Evolutionary conservation across 495 filamentous ascomycete genomes (phyloP).

Genomic region (Stereocaulon alpinum): DNA sequence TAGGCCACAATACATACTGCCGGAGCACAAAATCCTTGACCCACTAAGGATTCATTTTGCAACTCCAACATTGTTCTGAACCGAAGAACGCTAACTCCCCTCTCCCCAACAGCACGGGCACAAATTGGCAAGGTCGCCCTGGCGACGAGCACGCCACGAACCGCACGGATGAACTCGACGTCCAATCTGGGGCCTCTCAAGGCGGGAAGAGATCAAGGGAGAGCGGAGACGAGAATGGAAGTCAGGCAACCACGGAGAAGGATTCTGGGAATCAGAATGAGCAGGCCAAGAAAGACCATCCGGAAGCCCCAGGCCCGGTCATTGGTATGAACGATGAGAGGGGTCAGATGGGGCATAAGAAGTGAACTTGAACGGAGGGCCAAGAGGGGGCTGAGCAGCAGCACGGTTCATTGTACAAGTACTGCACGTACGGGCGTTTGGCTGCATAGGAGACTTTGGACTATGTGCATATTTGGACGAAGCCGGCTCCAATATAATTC

Average conservation of each 20-base stretch:
- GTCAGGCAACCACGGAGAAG: slow-evolving; percentile 34
- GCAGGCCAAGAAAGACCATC: slow-evolving; percentile 52
- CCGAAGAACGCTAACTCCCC: too few relatives aligned
- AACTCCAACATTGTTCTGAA: too few relatives aligned
- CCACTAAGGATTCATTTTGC: too few relatives aligned
- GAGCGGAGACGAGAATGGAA: slow-evolving; percentile 30
- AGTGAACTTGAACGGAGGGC: background rate
- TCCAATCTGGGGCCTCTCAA: slow-evolving; percentile 28
- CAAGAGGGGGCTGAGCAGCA: too few relatives aligned
- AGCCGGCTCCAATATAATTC: too few relatives aligned
- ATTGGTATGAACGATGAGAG: slow-evolving; percentile 68
- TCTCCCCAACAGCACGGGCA: background rate
- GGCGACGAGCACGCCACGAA: slow-evolving; percentile 29
- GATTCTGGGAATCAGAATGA: slow-evolving; percentile 34
- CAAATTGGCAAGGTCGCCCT: slow-evolving; percentile 31
- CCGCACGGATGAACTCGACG: slow-evolving; percentile 35
- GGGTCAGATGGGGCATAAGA: slow-evolving; percentile 24
- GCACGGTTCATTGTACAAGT: too few relatives aligned
- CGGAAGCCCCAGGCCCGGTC: slow-evolving; percentile 52
- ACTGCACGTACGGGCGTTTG: too few relatives aligned
- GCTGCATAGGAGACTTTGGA: too few relatives aligned
- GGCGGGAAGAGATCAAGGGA: slow-evolving; percentile 34
- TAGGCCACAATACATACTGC: too few relatives aligned
- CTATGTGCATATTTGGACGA: too few relatives aligned
- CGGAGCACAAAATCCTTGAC: too few relatives aligned